A percentile compares a stretch with the other conserved stretches of the same genome.
phyloP scores from a whole-genome alignment of 176 grass and related monocot species.

The Musa acuminata region DNA sequence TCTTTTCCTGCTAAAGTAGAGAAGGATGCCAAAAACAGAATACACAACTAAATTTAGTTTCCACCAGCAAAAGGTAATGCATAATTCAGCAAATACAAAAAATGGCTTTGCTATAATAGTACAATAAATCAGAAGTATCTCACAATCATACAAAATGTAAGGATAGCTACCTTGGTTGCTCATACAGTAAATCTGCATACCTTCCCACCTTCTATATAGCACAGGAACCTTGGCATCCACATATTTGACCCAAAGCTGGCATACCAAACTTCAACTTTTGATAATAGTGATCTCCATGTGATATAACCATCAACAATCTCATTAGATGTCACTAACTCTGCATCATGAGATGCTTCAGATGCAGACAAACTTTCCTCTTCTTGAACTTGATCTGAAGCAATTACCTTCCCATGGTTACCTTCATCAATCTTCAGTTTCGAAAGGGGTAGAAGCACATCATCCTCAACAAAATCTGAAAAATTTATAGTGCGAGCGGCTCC shows the following conservation, averaged over 20 bases:
- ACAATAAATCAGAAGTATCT: not conserved
- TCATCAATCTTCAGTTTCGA: constrained; percentile 63
- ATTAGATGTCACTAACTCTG: constrained; percentile 22
- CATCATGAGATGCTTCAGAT: constrained; percentile 27
- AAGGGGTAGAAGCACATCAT: constrained; percentile 36
- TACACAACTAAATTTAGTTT: not conserved
- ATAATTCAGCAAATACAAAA: not conserved
- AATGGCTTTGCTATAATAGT: not conserved
- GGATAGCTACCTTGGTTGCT: not conserved
- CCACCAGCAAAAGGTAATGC: not conserved
- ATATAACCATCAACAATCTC: constrained; percentile 27
- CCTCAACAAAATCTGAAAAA: constrained; percentile 26
- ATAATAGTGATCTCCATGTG: constrained; percentile 63
- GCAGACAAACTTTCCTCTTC: constrained; percentile 7
- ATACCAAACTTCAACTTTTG: constrained; percentile 83
- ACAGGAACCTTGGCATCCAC: constrained; percentile 76
- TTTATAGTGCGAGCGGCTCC: constrained; percentile 1
- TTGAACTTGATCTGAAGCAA: constrained; percentile 26
- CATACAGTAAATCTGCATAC: constrained; percentile 26
- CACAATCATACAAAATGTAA: not conserved
- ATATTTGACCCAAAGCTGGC: constrained; percentile 93
- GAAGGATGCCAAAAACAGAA: not conserved
- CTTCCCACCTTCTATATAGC: constrained; percentile 87
- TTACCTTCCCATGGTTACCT: constrained; percentile 16
- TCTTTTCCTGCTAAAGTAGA: not conserved